These are phyloP conservation scores for Gaeumannomyces tritici DNA, from an alignment of 2,329 filamentous ascomycete species.

Conservation along the genomic window DNA sequence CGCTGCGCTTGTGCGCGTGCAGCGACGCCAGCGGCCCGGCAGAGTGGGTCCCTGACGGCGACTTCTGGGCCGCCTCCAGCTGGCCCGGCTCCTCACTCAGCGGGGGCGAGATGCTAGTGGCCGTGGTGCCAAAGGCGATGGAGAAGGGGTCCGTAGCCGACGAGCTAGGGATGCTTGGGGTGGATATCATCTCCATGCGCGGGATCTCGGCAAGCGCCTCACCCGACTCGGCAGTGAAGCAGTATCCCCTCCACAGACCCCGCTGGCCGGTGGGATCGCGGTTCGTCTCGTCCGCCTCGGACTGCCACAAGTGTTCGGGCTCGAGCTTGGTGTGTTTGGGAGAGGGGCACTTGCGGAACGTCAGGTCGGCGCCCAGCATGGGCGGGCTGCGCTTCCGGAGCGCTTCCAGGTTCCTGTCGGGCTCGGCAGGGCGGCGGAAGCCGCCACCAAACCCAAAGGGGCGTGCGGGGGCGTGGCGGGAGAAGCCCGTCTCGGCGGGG, in stretches of 20 bases:
- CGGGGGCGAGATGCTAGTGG: conserved; percentile 15
- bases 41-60: conserved; percentile 10
- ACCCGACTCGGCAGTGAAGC: conserved; percentile 29
- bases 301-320: conserved; percentile 55
- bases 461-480: conserved; percentile 17
- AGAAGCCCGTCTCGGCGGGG: conserved; percentile 28
- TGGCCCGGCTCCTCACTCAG: conserved; percentile 27
- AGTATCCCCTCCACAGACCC: conserved; percentile 73
- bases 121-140: conserved; percentile 24
- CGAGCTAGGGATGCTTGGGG: conserved; percentile 32
- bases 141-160: conserved; percentile 31
- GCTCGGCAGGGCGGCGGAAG: conserved; percentile 38
- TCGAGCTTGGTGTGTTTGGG: conserved; percentile 80
- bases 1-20: conserved; percentile 6
- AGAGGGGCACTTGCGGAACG: conserved; percentile 72
- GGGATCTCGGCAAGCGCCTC: conserved; percentile 31
- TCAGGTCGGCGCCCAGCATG: conserved; percentile 76
- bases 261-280: conserved; percentile 46
- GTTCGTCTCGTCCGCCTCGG: conserved; percentile 35
- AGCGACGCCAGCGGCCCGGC: neutral
- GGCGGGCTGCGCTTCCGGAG: conserved; percentile 57
- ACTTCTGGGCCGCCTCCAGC: neutral
- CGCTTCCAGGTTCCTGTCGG: conserved; percentile 32
- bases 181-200: conserved; percentile 39
- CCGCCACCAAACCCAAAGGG: conserved; percentile 20